Conservation (phyloP, 1,139 yeast species). For the Kurtzmaniella quercitrusa region DNA sequence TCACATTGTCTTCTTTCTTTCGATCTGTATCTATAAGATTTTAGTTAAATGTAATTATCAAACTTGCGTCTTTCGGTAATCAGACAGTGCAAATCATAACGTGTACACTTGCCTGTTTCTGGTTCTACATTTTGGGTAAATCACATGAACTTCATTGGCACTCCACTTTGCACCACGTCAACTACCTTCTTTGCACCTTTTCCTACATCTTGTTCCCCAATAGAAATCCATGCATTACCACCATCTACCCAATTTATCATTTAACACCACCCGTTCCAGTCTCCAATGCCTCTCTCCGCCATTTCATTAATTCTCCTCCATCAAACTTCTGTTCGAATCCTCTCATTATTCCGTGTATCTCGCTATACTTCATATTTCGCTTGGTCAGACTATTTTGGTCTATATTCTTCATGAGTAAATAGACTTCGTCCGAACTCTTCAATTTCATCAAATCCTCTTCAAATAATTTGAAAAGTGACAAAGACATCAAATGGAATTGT, state of each 20-base stretch:
- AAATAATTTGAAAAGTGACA: conserved; percentile 39
- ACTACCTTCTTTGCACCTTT: no score
- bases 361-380: conserved; percentile 12
- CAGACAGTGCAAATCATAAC: background rate
- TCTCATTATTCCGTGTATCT: conserved; percentile 9
- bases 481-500: conserved; percentile 16
- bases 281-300: background rate
- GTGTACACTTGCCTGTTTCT: background rate
- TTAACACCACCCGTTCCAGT: background rate
- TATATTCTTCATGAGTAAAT: conserved; percentile 40
- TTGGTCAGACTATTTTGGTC: conserved; percentile 14
- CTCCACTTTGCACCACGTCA: no score
- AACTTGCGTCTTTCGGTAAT: no score
- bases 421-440: conserved; percentile 33
- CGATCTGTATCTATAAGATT: no score
- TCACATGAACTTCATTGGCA: no score
- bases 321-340: conserved; percentile 11
- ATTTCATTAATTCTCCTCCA: conserved; percentile 5
- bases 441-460: conserved; percentile 29
- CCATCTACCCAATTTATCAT: no score
- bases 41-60: no score
- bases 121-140: no score
- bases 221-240: no score
- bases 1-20: no score
- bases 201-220: no score